A percentile compares a stretch with the other conserved stretches of the same genome.
Evolutionary conservation across 805 yeast genomes (phyloP).

Genomic region (Diddensiella santjacobensis): DNA sequence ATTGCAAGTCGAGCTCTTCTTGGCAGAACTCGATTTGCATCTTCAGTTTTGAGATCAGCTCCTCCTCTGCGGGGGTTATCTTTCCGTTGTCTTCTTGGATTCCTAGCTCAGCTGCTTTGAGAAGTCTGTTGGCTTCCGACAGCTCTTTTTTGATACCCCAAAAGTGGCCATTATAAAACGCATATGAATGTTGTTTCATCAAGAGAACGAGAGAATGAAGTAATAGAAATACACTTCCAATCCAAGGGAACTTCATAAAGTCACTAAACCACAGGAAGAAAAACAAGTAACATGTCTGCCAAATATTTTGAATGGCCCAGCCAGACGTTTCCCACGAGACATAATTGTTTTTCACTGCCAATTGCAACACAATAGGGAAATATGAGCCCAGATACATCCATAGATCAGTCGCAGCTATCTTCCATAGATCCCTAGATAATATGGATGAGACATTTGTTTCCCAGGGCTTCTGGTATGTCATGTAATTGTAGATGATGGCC

Average conservation of each 20-base stretch:
- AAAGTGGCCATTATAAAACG: slow-evolving; percentile 86
- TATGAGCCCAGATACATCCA: slow-evolving; percentile 69
- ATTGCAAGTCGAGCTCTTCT: slow-evolving; percentile 64
- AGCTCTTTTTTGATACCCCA: slow-evolving; percentile 33
- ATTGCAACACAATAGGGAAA: slow-evolving; percentile 57
- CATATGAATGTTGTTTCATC: slow-evolving; percentile 95
- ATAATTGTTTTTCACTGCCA: slow-evolving; percentile 41
- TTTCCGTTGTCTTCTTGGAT: neutral
- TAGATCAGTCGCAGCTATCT: slow-evolving; percentile 71
- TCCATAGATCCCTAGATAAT: slow-evolving; percentile 56
- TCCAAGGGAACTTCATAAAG: slow-evolving; percentile 70
- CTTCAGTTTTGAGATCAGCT: slow-evolving; percentile 25
- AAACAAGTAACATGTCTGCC: slow-evolving; percentile 51
- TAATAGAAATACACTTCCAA: slow-evolving; percentile 78
- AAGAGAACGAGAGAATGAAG: slow-evolving; percentile 80
- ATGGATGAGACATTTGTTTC: slow-evolving; percentile 54
- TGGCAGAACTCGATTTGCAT: slow-evolving; percentile 63
- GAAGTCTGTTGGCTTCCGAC: slow-evolving; percentile 10
- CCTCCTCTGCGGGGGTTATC: slow-evolving; percentile 1
- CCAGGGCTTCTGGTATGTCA: slow-evolving; percentile 42
- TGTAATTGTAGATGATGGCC: slow-evolving; percentile 50
- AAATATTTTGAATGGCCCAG: slow-evolving; percentile 54
- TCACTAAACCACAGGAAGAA: slow-evolving; percentile 58
- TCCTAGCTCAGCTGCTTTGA: slow-evolving; percentile 9
- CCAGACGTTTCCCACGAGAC: slow-evolving; percentile 66